A percentile compares a stretch with the other conserved stretches of the same genome.
Evolutionary conservation across 176 grass and related monocot genomes (phyloP).

Genomic region (Carex littledalei): DNA sequence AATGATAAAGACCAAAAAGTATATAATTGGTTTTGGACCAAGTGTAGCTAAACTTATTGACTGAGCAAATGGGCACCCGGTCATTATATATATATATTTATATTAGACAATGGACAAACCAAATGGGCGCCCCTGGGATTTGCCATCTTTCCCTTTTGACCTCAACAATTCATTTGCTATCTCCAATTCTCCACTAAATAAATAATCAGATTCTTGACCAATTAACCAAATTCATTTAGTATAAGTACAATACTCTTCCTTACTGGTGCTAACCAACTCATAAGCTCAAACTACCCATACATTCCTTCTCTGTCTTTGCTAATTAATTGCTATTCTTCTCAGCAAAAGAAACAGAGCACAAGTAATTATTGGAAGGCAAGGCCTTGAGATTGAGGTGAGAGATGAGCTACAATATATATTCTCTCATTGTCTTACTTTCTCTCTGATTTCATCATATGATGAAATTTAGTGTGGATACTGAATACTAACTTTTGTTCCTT

Average conservation of each 20-base stretch:
- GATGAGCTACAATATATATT: neutral
- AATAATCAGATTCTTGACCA: neutral
- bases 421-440: neutral
- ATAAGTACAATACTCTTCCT: neutral
- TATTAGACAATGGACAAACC: neutral
- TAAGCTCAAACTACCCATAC: neutral
- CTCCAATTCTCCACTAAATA: neutral
- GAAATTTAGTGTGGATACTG: neutral
- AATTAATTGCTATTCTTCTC: neutral
- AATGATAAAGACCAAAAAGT: neutral
- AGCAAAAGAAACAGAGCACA: neutral
- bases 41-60: neutral
- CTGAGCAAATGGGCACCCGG: no score
- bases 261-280: conserved; percentile 8
- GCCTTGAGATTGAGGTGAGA: conserved; percentile 4
- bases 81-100: no score
- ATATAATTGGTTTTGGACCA: neutral
- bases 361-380: neutral
- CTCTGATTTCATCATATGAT: neutral
- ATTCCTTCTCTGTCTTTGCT: neutral
- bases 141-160: conserved; percentile 11
- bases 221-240: neutral
- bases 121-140: conserved; percentile 22
- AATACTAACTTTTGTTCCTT: neutral
- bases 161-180: neutral